Base-by-base conservation (phyloP, 352 stramenopile species). In the Phytophthora pseudosyringae region DNA sequence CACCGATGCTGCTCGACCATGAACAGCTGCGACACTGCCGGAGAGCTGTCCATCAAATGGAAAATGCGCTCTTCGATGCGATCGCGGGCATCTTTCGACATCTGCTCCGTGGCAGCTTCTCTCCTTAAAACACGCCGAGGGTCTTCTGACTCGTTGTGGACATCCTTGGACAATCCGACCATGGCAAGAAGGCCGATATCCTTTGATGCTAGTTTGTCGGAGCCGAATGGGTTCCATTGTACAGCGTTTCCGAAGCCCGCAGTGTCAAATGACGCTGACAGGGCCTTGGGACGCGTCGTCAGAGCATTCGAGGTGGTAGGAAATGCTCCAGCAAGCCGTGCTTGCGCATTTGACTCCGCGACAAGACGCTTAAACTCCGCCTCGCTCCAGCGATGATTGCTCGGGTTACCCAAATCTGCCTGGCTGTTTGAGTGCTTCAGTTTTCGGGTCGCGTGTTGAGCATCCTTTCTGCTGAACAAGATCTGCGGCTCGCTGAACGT, bases 1-100 rank as follows among this genome's bases (percentile, higher is more conserved):
- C 85, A 96, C 7, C 75, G 69, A 46, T 90, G 80, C 59, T 93
- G 85, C 10, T 96, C 86, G 12, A 86, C 54, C 55, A 92, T 88
- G 15, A 76, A 70, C 9, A 94, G 54, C 18, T 78, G 69, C n/a
- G 83, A 81, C 9, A 92, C 47, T 32, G 67, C 72, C 4, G 72
- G 61, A 33, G 82, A 83, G 16, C 56, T 71, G 18, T 92, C 81
- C 16, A 94, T 64, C 38, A 91, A 51, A 50, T 86, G 73, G 21
- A 93, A 90, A 26, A 94, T 90, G 11, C 78, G 69, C 52, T 94
- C 87, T 67, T 93, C 81, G 21, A 94, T 78, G 4, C 85, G 76
- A 53, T 75, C 69, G 25, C 75, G 69, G n/a, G 78, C 77, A 59
- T 94, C 72, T 31, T 78, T 71, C n/a, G 69, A 68, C 86, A 96